Conservation (phyloP, 257 asterid species). For the Nyctanthes arbortristis region DNA sequence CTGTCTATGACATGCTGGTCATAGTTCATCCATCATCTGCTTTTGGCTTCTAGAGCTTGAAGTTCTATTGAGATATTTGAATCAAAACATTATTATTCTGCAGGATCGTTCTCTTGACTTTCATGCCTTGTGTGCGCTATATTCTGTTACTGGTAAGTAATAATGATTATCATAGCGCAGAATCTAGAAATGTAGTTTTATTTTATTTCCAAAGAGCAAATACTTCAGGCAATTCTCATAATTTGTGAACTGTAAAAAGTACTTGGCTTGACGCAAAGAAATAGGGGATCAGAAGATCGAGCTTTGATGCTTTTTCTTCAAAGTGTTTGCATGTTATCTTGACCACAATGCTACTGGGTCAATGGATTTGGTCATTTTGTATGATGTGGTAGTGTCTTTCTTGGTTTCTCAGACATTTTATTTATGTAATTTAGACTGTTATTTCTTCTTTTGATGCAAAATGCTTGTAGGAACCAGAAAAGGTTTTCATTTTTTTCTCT, state of each 20-base stretch:
- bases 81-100: constrained; percentile 27
- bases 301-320: background rate
- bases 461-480: background rate
- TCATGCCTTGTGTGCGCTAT: constrained; percentile 82
- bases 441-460: background rate
- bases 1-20: constrained; percentile 8
- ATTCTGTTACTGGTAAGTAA: constrained; percentile 87
- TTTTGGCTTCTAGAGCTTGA: constrained; percentile 6
- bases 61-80: constrained; percentile 22
- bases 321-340: background rate
- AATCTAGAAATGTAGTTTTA: constrained; percentile 9
- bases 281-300: background rate
- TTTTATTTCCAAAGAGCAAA: constrained; percentile 6
- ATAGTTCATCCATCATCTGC: constrained; percentile 16
- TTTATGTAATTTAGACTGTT: background rate
- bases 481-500: background rate
- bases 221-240: constrained; percentile 4
- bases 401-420: background rate
- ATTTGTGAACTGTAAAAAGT: constrained; percentile 1
- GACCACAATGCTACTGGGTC: background rate
- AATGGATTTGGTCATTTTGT: background rate
- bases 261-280: background rate
- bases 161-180: constrained; percentile 13
- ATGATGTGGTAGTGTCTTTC: constrained; percentile 1
- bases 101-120: constrained; percentile 99